Base-by-base conservation (phyloP, 2,329 filamentous ascomycete species). In the Phaeosphaeriaceae sp. region DNA sequence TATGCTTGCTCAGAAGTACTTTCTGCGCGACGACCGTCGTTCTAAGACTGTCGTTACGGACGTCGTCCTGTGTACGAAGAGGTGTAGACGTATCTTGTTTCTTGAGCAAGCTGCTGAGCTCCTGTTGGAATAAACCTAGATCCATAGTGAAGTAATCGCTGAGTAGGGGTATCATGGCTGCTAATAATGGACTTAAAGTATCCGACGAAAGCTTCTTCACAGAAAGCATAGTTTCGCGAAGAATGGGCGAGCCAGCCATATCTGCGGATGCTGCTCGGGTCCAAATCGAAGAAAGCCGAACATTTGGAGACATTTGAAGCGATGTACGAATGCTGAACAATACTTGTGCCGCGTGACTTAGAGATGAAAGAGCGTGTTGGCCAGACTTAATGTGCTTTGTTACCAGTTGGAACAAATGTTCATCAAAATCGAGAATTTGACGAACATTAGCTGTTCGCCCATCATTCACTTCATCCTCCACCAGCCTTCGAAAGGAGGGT, bases 21-120 rank as follows among this genome's bases (percentile, higher is more conserved):
- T 89, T 89, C 66, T 93, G 89, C 13, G 89, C 89, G 42, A 93
- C 85, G 26, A 93, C 84, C 0, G 90, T 93, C 1, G 89, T 90
- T 36, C 90, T 82, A 33, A 90, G 74, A 35, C 88, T 85, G 56
- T 85, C 86, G 73, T 82, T 79, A 34, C 87, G 86, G 9, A 87
- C 81, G 60, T 87, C 87, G 70, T 94, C 89, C 67, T 87, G 87
- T 74, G 87, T 95, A 54, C 87, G 85, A 23, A 95, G 79, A 79
- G 72, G 65, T 32, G 61, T 52, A 42, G 54, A 63, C 15, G 44
- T 57, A 1, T 50, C 54, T 32, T 65, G 62, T 3, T 62, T 46
- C 40, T 64, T 40, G 4, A 72, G 41, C 11, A 72, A 49, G 11
- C 48, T 55, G 17, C 60, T 48, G 6, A 76, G 52, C 9, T 83